Evolutionary conservation across 306 rosid genomes (phyloP).

Genomic region (Glycine tomentella): DNA sequence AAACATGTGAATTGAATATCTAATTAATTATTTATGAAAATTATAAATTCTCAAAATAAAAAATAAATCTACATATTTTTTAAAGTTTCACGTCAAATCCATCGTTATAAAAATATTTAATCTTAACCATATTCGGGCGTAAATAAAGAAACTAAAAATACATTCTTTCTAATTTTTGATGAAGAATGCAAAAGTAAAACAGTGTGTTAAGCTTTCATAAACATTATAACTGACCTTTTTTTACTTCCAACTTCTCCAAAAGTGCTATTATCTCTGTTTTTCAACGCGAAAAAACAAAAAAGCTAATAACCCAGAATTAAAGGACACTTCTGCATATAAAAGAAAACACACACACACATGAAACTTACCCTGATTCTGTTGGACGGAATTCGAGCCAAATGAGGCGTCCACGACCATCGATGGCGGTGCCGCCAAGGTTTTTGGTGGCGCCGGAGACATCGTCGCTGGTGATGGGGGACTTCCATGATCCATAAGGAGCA

Average conservation of each 20-base stretch:
- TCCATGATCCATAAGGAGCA: conserved; percentile 93
- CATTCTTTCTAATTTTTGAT: too few species aligned
- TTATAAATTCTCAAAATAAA: too few species aligned
- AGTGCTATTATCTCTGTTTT: neutral
- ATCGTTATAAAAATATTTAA: too few species aligned
- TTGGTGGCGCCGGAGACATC: conserved; percentile 89
- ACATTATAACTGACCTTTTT: neutral
- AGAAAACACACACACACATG: too few species aligned
- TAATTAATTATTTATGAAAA: too few species aligned
- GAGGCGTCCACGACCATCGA: conserved; percentile 76
- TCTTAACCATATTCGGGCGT: too few species aligned
- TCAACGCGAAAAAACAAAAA: neutral
- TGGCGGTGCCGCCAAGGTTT: conserved; percentile 77
- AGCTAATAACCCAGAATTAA: neutral
- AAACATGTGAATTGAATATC: too few species aligned
- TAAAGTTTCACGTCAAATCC: too few species aligned
- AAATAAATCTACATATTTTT: too few species aligned
- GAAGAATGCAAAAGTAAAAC: neutral
- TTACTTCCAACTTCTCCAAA: neutral
- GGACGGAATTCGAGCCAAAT: conserved; percentile 95
- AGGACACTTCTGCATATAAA: neutral
- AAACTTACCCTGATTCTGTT: conserved; percentile 71
- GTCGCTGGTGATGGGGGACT: conserved; percentile 86
- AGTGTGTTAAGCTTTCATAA: neutral
- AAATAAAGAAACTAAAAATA: too few species aligned